Evolutionary conservation across 2,329 filamentous ascomycete genomes (phyloP).

Genomic region (Fusarium proliferatum): DNA sequence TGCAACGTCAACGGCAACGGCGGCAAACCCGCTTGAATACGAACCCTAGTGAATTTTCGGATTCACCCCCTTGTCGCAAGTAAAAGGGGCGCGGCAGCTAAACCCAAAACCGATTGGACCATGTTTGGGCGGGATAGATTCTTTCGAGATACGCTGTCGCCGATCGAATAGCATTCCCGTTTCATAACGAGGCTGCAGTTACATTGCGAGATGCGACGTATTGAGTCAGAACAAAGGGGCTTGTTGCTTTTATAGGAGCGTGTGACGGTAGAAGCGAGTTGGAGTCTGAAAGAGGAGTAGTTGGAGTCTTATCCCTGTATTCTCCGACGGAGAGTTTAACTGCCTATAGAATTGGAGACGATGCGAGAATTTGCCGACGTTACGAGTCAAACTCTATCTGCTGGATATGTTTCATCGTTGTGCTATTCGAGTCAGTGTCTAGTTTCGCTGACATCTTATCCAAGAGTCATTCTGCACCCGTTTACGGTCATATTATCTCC

Average conservation of each 20-base stretch:
- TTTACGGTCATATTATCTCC: background rate
- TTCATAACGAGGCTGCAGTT: background rate
- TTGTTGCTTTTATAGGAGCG: background rate
- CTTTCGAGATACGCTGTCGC: background rate
- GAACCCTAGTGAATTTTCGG: background rate
- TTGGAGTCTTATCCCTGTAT: background rate
- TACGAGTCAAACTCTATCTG: background rate
- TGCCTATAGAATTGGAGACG: background rate
- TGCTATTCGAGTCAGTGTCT: background rate
- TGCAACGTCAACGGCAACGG: background rate
- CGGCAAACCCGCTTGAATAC: background rate
- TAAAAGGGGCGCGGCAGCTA: background rate
- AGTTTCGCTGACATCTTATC: rapidly evolving
- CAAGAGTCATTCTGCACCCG: rapidly evolving
- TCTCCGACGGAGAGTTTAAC: background rate
- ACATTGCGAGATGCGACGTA: background rate
- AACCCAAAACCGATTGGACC: background rate
- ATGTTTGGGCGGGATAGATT: background rate
- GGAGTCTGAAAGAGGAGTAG: background rate
- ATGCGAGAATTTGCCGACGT: background rate
- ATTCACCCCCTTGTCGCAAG: background rate
- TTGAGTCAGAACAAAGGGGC: background rate
- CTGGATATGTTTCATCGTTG: background rate
- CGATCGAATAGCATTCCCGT: background rate
- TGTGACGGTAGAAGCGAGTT: background rate